phyloP scores from a whole-genome alignment of 164 flowering plant species.

The Protea cynaroides region DNA sequence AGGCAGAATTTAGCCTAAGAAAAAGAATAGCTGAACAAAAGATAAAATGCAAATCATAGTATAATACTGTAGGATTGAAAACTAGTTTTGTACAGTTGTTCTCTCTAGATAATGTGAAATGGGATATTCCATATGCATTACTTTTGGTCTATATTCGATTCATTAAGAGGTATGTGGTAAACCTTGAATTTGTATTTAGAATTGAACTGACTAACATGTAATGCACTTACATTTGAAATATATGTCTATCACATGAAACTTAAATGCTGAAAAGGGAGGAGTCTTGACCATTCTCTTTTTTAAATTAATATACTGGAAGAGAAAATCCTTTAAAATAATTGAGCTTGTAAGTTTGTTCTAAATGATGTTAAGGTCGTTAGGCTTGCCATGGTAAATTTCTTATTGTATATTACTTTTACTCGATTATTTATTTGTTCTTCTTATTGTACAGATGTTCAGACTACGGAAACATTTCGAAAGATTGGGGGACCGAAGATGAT shows the following conservation, averaged over 20 bases:
- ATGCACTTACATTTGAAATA: background rate
- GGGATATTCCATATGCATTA: no score
- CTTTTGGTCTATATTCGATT: no score
- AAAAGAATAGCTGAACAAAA: background rate
- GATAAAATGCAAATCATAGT: background rate
- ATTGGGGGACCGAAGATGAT: conserved; percentile 55
- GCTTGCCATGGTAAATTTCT: no score
- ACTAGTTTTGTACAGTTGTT: background rate
- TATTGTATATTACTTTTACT: background rate
- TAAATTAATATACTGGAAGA: background rate
- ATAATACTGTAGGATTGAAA: background rate
- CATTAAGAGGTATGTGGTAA: no score
- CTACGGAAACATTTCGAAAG: conserved; percentile 54
- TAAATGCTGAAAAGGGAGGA: background rate
- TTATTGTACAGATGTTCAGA: conserved; percentile 55
- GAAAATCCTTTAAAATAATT: background rate
- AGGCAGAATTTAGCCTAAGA: background rate
- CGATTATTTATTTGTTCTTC: background rate
- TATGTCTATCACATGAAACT: background rate
- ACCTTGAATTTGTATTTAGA: no score
- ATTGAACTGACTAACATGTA: no score
- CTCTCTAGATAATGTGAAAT: no score
- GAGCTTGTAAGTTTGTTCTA: background rate
- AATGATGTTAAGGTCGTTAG: no score
- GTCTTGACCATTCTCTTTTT: background rate